Evolutionary conservation across 495 filamentous ascomycete species (phyloP).

Genomic region (Neurospora pannonica): DNA sequence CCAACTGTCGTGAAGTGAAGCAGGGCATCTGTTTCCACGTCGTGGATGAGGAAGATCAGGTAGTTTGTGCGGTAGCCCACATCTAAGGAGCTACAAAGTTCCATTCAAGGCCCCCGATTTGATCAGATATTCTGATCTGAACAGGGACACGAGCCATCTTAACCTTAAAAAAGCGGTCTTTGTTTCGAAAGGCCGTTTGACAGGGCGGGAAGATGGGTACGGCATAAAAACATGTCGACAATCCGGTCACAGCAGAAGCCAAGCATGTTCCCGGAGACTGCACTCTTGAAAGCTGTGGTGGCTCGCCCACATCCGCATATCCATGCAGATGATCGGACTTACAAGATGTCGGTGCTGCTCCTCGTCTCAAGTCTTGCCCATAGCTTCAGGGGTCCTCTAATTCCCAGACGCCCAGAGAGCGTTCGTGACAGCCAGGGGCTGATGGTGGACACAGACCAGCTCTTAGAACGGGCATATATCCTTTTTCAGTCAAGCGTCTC

Average conservation of each 20-base stretch:
- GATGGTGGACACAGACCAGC: slow-evolving; percentile 15
- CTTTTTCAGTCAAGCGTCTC: slow-evolving; percentile 19
- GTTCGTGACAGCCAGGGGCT: slow-evolving; percentile 15
- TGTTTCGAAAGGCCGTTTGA: slow-evolving; percentile 22
- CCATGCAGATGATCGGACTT: slow-evolving; percentile 12
- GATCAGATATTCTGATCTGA: slow-evolving; percentile 16
- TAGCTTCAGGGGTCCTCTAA: slow-evolving; percentile 17
- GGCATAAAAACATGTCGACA: slow-evolving; percentile 40
- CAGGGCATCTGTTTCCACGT: neutral
- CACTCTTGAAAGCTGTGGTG: slow-evolving; percentile 26
- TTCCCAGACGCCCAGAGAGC: slow-evolving; percentile 21
- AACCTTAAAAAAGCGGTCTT: slow-evolving; percentile 6
- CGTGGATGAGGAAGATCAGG: slow-evolving; percentile 2
- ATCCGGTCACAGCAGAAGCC: slow-evolving; percentile 41
- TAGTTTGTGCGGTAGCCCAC: slow-evolving; percentile 15
- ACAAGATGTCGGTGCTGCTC: slow-evolving; percentile 26
- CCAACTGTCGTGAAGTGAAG: neutral
- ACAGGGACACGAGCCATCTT: slow-evolving; percentile 12
- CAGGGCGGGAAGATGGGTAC: slow-evolving; percentile 21
- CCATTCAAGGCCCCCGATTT: slow-evolving; percentile 2
- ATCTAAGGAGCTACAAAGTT: slow-evolving; percentile 12
- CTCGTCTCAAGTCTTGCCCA: slow-evolving; percentile 40
- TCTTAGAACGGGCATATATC: slow-evolving; percentile 20
- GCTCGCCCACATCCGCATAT: slow-evolving; percentile 16
- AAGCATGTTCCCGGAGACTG: slow-evolving; percentile 21